Evolutionary conservation across 2,329 filamentous ascomycete species (phyloP), one percentile per base, ranked within the genome.

Genomic region (Penicillium griseofulvum): DNA sequence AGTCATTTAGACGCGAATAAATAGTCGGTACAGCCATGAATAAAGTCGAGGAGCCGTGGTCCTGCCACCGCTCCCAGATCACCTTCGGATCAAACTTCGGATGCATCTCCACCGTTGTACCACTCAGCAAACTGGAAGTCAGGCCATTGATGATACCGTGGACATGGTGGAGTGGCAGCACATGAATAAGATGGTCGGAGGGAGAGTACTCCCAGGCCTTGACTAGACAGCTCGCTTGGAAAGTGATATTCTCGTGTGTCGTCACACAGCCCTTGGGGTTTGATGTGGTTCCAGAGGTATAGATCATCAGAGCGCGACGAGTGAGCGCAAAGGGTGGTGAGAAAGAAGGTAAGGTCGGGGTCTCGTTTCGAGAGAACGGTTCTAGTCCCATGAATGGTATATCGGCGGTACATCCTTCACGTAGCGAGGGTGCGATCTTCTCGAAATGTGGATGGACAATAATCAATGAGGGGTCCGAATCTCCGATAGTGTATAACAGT

Each of bases 11-110:
- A 0, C 78, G 73, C 43, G 78, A 76, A 65, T 80, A 81, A 29
- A 81, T 79, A 1, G 79, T 81, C 4, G 79, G 79, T 1, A 81
- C 79, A 16, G 77, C 79, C 60, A 78, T 76, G 69, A 81, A 81
- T 70, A 81, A 75, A 0, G 76, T 73, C 28, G 77, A 70, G 42
- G 70, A 66, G 57, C 73, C 74, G 51, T 59, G 65, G 29, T 66
- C 70, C 54, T 69, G 66, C 77, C 77, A 81, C 16, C 78, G 72
- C 19, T 72, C 65, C 79, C 79, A 81, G 61, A 80, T 77, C 52
- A 72, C 60, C 60, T 69, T 60, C 11, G 75, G 68, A 45, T 78
- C 72, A 68, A 81, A 75, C 61, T 75, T 71, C 44, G 75, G 60
- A 62, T 78, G 60, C 74, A 81, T 80, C 60, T 81, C 79, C 39